Conservation (phyloP, 2,329 filamentous ascomycete genomes). For the Ascochyta fabae region DNA sequence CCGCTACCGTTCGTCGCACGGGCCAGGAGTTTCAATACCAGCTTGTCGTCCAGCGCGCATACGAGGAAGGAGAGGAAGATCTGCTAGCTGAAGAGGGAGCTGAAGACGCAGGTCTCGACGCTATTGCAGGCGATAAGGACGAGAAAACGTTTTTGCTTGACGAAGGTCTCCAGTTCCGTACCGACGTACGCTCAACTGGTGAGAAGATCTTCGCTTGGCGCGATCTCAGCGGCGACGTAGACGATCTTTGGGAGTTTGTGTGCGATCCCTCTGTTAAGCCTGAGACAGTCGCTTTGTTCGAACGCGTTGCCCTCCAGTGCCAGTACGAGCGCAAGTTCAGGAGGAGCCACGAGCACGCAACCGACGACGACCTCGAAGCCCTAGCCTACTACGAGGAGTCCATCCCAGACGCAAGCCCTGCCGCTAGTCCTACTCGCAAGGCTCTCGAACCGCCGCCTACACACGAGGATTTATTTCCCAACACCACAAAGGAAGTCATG, state of each 20-base stretch:
- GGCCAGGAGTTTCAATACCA: slow-evolving; percentile 97
- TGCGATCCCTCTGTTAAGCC: slow-evolving; percentile 77
- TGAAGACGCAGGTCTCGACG: slow-evolving; percentile 78
- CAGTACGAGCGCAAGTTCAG: slow-evolving; percentile 98
- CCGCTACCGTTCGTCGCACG: slow-evolving; percentile 88
- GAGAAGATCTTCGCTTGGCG: slow-evolving; percentile 93
- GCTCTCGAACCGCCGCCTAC: slow-evolving; percentile 43
- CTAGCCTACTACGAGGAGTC: slow-evolving; percentile 77
- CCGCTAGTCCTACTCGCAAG: slow-evolving; percentile 56
- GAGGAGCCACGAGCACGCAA: slow-evolving; percentile 78
- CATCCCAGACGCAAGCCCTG: slow-evolving; percentile 66
- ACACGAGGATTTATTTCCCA: slow-evolving; percentile 45
- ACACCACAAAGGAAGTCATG: slow-evolving; percentile 50
- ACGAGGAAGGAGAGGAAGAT: slow-evolving; percentile 96
- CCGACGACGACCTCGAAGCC: slow-evolving; percentile 78
- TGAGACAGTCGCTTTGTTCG: slow-evolving; percentile 78
- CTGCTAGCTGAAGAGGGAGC: slow-evolving; percentile 87
- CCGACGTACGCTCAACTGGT: slow-evolving; percentile 78
- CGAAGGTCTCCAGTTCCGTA: slow-evolving; percentile 85
- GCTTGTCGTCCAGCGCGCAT: slow-evolving; percentile 92
- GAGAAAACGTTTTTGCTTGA: slow-evolving; percentile 98
- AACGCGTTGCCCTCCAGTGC: slow-evolving; percentile 84
- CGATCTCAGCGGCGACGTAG: slow-evolving; percentile 89
- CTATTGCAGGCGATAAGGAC: slow-evolving; percentile 82
- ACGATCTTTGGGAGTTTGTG: slow-evolving; percentile 97